phyloP scores from a whole-genome alignment of 1,139 yeast species.

The Wickerhamomyces sp. region DNA sequence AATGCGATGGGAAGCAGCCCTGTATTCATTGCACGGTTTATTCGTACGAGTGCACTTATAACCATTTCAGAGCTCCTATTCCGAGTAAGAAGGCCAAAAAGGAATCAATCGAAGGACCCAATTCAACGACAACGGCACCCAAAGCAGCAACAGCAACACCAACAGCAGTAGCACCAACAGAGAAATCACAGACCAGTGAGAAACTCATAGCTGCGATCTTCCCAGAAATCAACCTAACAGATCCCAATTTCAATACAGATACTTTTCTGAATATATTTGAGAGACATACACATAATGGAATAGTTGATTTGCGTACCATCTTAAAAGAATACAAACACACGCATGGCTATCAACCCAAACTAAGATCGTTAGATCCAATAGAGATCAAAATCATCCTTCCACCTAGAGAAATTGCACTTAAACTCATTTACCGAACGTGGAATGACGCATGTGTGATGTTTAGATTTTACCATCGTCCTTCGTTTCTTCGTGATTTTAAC shows the following conservation, averaged over 20 bases:
- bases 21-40: constrained; percentile 85
- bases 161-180: neutral
- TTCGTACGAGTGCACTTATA: constrained; percentile 60
- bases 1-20: constrained; percentile 84
- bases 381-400: constrained; percentile 63
- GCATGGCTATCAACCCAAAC: constrained; percentile 1
- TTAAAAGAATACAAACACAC: constrained; percentile 14
- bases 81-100: constrained; percentile 19
- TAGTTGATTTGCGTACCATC: constrained; percentile 14
- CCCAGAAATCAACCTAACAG: constrained; percentile 46
- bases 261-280: constrained; percentile 28
- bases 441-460: constrained; percentile 79
- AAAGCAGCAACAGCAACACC: neutral
- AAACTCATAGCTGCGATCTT: constrained; percentile 35
- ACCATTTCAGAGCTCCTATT: constrained; percentile 25
- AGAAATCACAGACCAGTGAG: constrained; percentile 2
- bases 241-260: constrained; percentile 42
- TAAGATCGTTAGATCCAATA: constrained; percentile 8
- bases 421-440: constrained; percentile 75
- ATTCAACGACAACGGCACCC: neutral
- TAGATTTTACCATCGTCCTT: constrained; percentile 81
- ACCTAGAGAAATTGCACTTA: constrained; percentile 64
- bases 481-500: constrained; percentile 54
- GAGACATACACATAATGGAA: constrained; percentile 13
- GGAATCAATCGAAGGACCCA: too few species aligned